Evolutionary conservation across 2,329 filamentous ascomycete species (phyloP).

Genomic region (Harringtonia lauricola): DNA sequence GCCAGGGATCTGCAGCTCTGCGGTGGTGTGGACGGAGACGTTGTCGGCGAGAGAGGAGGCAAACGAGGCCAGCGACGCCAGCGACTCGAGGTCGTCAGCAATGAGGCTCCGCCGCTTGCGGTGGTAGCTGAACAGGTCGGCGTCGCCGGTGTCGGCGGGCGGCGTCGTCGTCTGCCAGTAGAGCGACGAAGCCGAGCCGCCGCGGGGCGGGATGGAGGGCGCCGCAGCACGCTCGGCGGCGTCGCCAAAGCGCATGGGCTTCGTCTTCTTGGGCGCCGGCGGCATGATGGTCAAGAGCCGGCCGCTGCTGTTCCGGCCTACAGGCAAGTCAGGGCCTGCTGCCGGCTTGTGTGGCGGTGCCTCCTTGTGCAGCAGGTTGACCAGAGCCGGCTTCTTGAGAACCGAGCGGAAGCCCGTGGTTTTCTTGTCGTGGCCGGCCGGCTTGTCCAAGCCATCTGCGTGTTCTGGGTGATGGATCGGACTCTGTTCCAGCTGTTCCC

Average conservation of each 20-base stretch:
- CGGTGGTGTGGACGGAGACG: constrained; percentile 35
- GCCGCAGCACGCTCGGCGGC: not conserved
- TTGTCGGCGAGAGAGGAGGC: constrained; percentile 44
- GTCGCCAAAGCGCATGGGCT: too few species aligned
- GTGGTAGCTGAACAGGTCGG: not conserved
- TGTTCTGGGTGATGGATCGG: too few species aligned
- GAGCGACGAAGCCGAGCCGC: too few species aligned
- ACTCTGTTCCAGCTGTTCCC: too few species aligned
- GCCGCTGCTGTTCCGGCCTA: constrained; percentile 2
- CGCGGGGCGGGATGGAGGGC: too few species aligned
- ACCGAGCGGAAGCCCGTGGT: constrained; percentile 32
- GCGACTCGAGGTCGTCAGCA: constrained; percentile 30
- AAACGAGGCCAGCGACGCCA: constrained; percentile 38
- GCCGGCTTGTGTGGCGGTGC: not conserved
- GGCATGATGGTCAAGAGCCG: constrained; percentile 2
- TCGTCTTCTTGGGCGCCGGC: not conserved
- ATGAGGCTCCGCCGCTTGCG: constrained; percentile 3
- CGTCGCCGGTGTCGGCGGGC: too few species aligned
- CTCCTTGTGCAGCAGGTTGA: constrained; percentile 30
- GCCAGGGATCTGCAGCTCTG: constrained; percentile 4
- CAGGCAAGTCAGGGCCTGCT: not conserved
- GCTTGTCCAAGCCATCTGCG: too few species aligned
- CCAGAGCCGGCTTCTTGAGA: constrained; percentile 35
- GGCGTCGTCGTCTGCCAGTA: not conserved
- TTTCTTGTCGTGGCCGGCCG: constrained; percentile 28